A percentile compares a stretch with the other conserved stretches of the same genome.
Evolutionary conservation across 2,329 filamentous ascomycete genomes (phyloP).

Genomic region (Fusarium globosum): DNA sequence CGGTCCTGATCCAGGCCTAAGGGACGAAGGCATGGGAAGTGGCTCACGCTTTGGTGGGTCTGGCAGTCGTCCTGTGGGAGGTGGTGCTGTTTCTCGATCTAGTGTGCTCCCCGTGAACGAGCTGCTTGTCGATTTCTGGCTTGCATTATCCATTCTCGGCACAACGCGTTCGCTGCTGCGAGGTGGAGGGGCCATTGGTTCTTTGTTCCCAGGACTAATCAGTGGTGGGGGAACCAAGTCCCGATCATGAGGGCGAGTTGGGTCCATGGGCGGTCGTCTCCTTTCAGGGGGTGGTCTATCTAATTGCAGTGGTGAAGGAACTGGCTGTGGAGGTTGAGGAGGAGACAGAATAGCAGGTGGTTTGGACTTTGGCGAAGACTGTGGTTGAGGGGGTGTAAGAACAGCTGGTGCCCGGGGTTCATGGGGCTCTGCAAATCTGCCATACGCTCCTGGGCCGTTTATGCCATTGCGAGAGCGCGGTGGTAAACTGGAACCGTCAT

Average conservation of each 20-base stretch:
- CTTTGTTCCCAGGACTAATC: slow-evolving; percentile 62
- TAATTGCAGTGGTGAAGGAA: slow-evolving; percentile 38
- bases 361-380: slow-evolving; percentile 43
- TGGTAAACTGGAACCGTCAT: slow-evolving; percentile 62
- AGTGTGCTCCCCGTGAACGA: slow-evolving; percentile 49
- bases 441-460: slow-evolving; percentile 52
- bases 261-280: slow-evolving; percentile 74
- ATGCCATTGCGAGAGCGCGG: slow-evolving; percentile 66
- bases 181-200: slow-evolving; percentile 60
- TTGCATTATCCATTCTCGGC: slow-evolving; percentile 57
- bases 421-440: slow-evolving; percentile 52
- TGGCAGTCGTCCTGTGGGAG: slow-evolving; percentile 30
- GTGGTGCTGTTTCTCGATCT: slow-evolving; percentile 47
- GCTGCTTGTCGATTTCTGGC: slow-evolving; percentile 39
- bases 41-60: slow-evolving; percentile 37
- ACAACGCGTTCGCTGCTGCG: slow-evolving; percentile 63
- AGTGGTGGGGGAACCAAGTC: slow-evolving; percentile 69
- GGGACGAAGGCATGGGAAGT: slow-evolving; percentile 29
- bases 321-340: slow-evolving; percentile 43
- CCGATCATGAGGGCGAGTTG: slow-evolving; percentile 64
- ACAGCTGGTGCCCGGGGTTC: slow-evolving; percentile 31
- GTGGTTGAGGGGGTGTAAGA: slow-evolving; percentile 40
- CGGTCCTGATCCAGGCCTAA: slow-evolving; percentile 21
- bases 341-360: slow-evolving; percentile 31
- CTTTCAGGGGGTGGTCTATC: slow-evolving; percentile 69